A percentile compares a stretch with the other conserved stretches of the same genome.
Conservation (phyloP, 306 rosid species). For the Leucaena leucocephala region DNA sequence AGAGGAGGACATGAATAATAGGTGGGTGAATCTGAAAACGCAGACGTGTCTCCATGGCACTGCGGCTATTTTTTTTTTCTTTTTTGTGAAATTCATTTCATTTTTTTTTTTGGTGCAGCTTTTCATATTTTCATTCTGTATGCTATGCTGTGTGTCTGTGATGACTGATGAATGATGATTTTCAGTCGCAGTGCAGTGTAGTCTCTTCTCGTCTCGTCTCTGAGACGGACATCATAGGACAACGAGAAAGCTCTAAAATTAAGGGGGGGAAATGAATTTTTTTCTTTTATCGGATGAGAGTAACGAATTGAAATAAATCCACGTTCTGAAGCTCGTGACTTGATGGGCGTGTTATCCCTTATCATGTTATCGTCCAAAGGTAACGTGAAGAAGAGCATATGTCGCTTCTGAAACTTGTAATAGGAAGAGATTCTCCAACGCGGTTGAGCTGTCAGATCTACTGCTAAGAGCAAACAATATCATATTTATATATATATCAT, state of each 20-base stretch:
- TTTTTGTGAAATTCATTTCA: too few relatives aligned
- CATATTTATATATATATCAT: background rate
- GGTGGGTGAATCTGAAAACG: constrained; percentile 24
- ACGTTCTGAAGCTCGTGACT: constrained; percentile 4
- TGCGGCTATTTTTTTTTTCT: background rate
- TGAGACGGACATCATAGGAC: background rate
- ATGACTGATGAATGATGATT: background rate
- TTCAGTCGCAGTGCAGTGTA: background rate
- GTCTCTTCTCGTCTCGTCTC: background rate
- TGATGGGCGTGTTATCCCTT: background rate
- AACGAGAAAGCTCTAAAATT: background rate
- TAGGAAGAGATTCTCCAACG: background rate
- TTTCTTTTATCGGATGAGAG: background rate
- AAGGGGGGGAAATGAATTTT: background rate
- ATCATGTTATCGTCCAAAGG: background rate
- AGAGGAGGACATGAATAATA: background rate
- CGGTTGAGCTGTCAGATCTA: background rate
- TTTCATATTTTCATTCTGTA: too few relatives aligned
- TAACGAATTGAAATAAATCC: background rate
- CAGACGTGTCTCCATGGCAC: background rate
- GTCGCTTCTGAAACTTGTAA: background rate
- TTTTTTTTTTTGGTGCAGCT: too few relatives aligned
- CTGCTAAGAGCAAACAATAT: background rate
- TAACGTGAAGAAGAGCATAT: background rate
- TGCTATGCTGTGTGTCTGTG: background rate